Evolutionary conservation across 1,284 basidiomycete genomes (phyloP).

Genomic region (Malassezia globosa): DNA sequence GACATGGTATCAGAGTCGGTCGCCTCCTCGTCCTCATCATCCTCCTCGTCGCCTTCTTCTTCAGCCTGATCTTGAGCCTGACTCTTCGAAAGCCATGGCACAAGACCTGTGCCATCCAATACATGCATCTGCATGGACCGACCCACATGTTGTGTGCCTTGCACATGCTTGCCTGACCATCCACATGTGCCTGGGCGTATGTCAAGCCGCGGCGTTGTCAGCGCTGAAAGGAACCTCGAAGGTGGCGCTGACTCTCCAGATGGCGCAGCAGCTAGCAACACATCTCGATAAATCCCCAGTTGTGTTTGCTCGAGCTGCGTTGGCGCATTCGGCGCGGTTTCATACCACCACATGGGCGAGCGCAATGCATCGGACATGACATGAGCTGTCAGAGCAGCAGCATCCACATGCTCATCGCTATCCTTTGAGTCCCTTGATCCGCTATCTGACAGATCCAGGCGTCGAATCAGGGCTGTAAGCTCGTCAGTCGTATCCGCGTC

Average conservation of each 20-base stretch:
- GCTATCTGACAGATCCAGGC: conserved; percentile 20
- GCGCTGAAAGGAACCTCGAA: conserved; percentile 52
- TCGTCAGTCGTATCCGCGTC: conserved; percentile 18
- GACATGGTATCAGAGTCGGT: conserved; percentile 12
- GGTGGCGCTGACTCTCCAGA: conserved; percentile 33
- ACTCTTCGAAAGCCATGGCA: conserved; percentile 18
- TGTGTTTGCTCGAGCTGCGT: conserved; percentile 58
- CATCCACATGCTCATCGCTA: conserved; percentile 24
- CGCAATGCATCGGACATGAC: conserved; percentile 51
- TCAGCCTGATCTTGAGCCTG: too few relatives aligned
- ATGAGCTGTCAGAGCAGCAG: conserved; percentile 29
- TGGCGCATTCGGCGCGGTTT: conserved; percentile 53
- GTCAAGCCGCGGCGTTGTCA: conserved; percentile 26
- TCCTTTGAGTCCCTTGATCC: too few relatives aligned
- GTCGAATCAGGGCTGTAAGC: conserved; percentile 26
- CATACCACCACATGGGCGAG: conserved; percentile 72
- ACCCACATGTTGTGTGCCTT: conserved; percentile 32
- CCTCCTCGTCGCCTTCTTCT: conserved; percentile 7
- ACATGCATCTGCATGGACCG: conserved; percentile 30
- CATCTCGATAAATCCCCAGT: conserved; percentile 70
- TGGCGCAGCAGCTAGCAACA: conserved; percentile 53
- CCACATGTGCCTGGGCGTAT: conserved; percentile 17
- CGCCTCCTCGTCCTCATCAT: conserved; percentile 10
- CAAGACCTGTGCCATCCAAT: conserved; percentile 29
- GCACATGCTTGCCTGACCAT: conserved; percentile 36